Conservation (phyloP, 768 basidiomycete genomes). For the Sporobolomyces pararoseus region DNA sequence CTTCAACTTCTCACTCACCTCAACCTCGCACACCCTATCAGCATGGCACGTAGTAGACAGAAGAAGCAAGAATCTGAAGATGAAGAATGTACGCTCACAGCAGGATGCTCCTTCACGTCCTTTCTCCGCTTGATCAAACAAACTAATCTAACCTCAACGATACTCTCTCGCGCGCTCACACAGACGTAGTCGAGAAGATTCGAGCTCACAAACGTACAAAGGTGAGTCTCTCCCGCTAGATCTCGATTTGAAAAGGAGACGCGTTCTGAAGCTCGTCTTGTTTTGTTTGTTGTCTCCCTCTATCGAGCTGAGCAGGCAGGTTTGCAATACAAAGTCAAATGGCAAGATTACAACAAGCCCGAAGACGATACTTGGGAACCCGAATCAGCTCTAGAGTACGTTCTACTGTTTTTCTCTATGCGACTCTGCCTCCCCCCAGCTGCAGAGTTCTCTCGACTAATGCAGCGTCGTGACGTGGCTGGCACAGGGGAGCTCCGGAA, state of each 20-base stretch:
- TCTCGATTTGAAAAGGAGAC: background rate
- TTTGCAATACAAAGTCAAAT: constrained; percentile 15
- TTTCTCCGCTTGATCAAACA: background rate
- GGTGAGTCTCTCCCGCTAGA: background rate
- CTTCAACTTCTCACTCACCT: background rate
- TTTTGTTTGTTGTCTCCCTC: background rate
- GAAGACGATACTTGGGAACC: constrained; percentile 22
- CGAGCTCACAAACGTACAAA: constrained; percentile 4
- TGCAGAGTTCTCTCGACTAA: background rate
- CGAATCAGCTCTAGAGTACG: background rate
- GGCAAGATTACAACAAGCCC: constrained; percentile 12
- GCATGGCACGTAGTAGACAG: background rate
- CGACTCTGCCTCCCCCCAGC: background rate
- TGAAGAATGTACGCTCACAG: constrained; percentile 4
- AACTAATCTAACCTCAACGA: too few species aligned
- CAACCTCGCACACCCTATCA: background rate
- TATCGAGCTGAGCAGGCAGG: background rate
- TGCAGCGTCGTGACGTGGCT: too few species aligned
- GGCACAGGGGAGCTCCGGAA: background rate
- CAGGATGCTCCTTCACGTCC: background rate
- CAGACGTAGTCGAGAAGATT: constrained; percentile 9
- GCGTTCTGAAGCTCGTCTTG: background rate
- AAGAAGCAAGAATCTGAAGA: constrained; percentile 2
- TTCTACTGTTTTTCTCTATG: background rate
- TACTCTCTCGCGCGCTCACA: background rate